Evolutionary conservation across 2,329 filamentous ascomycete species (phyloP).

Genomic region (Aspergillus pseudoterreus): DNA sequence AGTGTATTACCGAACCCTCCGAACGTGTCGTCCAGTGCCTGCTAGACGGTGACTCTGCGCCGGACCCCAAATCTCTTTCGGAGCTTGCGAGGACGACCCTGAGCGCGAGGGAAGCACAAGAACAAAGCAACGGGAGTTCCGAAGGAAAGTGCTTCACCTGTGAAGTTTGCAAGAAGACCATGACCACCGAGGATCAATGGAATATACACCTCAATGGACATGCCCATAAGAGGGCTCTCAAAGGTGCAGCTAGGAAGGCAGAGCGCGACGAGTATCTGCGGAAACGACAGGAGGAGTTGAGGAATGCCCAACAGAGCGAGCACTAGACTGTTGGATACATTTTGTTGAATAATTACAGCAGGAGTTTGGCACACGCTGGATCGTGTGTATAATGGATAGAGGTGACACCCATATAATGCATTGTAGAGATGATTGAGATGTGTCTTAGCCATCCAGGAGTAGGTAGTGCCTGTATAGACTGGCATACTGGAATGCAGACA

Average conservation of each 20-base stretch:
- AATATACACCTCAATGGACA: constrained; percentile 53
- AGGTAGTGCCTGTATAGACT: no score
- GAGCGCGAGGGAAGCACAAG: constrained; percentile 53
- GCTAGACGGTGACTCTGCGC: constrained; percentile 55
- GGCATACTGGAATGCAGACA: no score
- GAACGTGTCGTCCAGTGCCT: constrained; percentile 60
- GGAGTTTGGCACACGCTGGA: not conserved
- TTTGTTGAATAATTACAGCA: not conserved
- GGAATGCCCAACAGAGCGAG: not conserved
- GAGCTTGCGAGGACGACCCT: constrained; percentile 55
- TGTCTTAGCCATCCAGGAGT: no score
- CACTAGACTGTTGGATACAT: not conserved
- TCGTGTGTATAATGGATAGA: not conserved
- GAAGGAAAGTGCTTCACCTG: constrained; percentile 56
- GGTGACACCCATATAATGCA: not conserved
- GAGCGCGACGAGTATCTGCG: constrained; percentile 32
- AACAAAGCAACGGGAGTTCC: constrained; percentile 42
- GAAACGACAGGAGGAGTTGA: constrained; percentile 12
- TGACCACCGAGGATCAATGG: constrained; percentile 58
- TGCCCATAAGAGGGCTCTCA: constrained; percentile 57
- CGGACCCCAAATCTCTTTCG: constrained; percentile 56
- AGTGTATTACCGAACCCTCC: constrained; percentile 64
- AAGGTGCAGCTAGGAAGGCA: constrained; percentile 30
- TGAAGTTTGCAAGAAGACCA: constrained; percentile 62
- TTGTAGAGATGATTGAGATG: not conserved